Base-by-base conservation (phyloP, 2,329 filamentous ascomycete species). In the Cordyceps farinosa region DNA sequence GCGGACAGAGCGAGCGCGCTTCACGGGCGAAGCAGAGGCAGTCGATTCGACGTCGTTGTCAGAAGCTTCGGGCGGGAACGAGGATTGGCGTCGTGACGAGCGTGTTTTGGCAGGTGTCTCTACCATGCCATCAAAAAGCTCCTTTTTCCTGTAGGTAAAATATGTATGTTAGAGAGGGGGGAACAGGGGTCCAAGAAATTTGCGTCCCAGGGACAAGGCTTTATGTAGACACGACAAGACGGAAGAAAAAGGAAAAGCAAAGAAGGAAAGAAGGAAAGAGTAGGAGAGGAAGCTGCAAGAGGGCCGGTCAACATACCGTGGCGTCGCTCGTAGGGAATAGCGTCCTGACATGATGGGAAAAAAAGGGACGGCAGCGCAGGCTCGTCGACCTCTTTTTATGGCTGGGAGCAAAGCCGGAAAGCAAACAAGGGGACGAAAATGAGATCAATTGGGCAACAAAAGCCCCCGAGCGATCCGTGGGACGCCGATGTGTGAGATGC, bases 81-180 rank as follows among this genome's bases (percentile, higher is more conserved):
- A 79, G 10, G 81, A 78, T 70, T 83, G 84, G 69, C 83, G 81
- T 69, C 82, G 79, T 52, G 77, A 76, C 64, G 78, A 77, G 50
- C 81, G 81, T 75, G 74, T 42, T 65, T 65, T 57, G 65, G 63
- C 69, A 32, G 84, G 83, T 9, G 84, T 87, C 72, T 85, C 83
- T 65, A 87, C 75, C 84, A 87, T 85, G 69, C 84, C 84, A 42
- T 84, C 79, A 69, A 85, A 86, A 64, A 84, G 80, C 71, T 86
- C 84, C 75, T 84, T 85, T 74, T 87, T 87, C 67, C 84, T 87
- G 45, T 36, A 47, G 47, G 36, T 29, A 22, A 22, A 22, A 22
- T n/a, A 32, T 47, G 8, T 17, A 40, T 40, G 50, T 48, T 63
- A 53, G 48, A 34, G 29, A 4, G 9, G 27, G 30, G 29, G 44